These are phyloP conservation scores for Suillus bovinus DNA, from an alignment of 768 basidiomycete genomes.

Conservation along the genomic window DNA sequence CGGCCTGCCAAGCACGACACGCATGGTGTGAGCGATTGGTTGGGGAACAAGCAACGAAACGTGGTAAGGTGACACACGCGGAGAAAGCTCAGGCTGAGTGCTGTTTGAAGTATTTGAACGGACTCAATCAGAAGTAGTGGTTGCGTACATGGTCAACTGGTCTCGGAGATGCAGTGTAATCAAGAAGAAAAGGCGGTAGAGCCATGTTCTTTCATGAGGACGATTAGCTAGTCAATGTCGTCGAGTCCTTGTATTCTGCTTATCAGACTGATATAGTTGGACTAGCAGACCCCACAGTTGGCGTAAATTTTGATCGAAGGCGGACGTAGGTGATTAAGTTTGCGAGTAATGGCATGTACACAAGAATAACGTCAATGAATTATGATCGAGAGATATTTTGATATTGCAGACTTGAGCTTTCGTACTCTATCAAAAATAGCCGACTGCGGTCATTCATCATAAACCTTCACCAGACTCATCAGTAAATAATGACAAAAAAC, in stretches of 20 bases:
- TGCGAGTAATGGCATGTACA: conserved; percentile 2
- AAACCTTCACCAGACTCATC: conserved; percentile 50
- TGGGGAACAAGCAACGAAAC: not conserved
- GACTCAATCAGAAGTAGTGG: not conserved
- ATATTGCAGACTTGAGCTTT: conserved; percentile 72
- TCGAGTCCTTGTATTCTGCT: not conserved
- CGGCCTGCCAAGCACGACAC: not conserved
- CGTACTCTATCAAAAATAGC: conserved; percentile 79
- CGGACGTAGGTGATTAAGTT: not conserved
- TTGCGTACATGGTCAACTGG: not conserved
- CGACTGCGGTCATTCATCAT: conserved; percentile 74
- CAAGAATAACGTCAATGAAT: conserved; percentile 18
- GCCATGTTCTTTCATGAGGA: not conserved
- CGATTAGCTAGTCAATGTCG: not conserved
- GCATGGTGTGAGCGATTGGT: not conserved
- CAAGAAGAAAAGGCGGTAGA: not conserved
- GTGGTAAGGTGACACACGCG: not conserved
- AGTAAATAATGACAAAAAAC: not conserved
- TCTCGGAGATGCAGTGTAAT: not conserved
- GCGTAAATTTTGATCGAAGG: not conserved
- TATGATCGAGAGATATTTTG: conserved; percentile 81
- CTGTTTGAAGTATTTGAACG: not conserved
- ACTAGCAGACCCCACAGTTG: not conserved
- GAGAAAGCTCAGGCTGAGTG: not conserved
- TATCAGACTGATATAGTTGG: not conserved